Evolutionary conservation across 768 basidiomycete genomes (phyloP), one percentile per base, ranked within the genome.

Genomic region (Mycena metata): DNA sequence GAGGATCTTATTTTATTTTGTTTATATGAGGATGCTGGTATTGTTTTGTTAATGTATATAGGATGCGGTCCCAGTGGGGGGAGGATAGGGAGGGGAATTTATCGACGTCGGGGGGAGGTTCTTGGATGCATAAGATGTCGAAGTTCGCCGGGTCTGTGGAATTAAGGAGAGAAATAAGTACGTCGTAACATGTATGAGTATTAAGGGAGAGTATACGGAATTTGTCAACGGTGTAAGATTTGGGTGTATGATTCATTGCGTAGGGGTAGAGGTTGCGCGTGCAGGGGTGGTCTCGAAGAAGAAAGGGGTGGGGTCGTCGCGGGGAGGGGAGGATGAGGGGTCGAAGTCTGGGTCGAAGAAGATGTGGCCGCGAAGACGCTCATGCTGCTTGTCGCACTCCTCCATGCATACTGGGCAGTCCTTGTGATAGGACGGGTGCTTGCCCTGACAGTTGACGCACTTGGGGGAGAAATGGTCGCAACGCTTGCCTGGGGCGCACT

Each of bases 111-210:
- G 60, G 60, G 6, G 60, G 60, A 1, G 46, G 60, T 41, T 61
- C 60, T 42, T 61, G 60, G 17, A 61, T 36, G 47, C 60, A 57
- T 17, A 59, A 24, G 16, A 55, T 57, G 39, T 60, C 58, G 41
- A 33, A 26, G 42, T 45, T 6, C 3, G 3, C 12, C 3, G 58
- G 42, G 17, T 60, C 35, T 46, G 58, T 60, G 23, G 21, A 26
- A 45, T 45, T 46, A 45, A 60, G 58, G 6, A 60, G 24, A 11
- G 58, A 60, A 7, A 17, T 21, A 11, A 60, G 43, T 16, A 30
- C 21, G 46, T 33, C 30, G 19, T 16, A 16, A 6, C 30, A 30
- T 30, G 3, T 30, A 30, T 30, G 30, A 3, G 30, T 30, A 30
- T 30, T 30, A 3, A 30, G 30, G 30, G 30, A 30, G 6, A 30